Conservation (phyloP, 345 rosid genomes). For the Rhodamnia rubescens region DNA sequence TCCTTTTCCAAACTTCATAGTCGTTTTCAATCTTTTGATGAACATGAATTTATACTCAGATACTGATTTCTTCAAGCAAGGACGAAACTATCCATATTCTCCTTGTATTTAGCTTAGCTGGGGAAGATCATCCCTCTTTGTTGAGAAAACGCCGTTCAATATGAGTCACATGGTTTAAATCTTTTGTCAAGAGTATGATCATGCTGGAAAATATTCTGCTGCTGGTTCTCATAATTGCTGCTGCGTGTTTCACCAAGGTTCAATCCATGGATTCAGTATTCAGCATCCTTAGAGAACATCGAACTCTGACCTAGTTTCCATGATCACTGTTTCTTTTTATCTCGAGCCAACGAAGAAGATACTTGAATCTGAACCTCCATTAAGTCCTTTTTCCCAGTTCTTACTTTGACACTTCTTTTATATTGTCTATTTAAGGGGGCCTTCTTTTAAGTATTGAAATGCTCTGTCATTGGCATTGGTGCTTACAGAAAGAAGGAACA, state of each 20-base stretch:
- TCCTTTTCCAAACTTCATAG: neutral
- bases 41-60: neutral
- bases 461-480: neutral
- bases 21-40: neutral
- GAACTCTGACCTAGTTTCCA: neutral
- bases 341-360: neutral
- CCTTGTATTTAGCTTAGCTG: neutral
- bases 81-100: neutral
- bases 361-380: neutral
- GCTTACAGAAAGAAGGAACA: constrained; percentile 74
- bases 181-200: neutral
- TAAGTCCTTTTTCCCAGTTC: neutral
- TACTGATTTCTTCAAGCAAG: neutral
- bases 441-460: neutral
- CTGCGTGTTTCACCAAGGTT: neutral
- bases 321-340: neutral
- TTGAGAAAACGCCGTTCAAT: neutral
- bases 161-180: neutral
- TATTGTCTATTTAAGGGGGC: neutral
- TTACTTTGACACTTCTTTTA: neutral
- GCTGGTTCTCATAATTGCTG: neutral
- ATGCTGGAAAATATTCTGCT: neutral
- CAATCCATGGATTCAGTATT: neutral
- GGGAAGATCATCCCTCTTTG: neutral
- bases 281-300: neutral